Base-by-base conservation (phyloP, 2,329 filamentous ascomycete genomes). In the Fusarium sp. region DNA sequence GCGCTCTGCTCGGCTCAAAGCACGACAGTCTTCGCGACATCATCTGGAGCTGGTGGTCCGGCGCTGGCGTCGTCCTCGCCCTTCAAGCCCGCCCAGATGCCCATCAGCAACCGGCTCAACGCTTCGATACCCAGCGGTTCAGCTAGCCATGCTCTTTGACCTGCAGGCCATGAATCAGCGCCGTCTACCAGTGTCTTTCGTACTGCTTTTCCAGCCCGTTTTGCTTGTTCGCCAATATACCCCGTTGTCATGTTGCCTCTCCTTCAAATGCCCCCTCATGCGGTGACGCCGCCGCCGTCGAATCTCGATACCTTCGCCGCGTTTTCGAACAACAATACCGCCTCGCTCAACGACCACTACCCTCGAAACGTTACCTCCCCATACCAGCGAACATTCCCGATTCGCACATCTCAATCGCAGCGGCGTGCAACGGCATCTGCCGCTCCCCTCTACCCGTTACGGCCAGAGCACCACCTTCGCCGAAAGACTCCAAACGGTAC, bases 401-500 rank as follows among this genome's bases (percentile, higher is more conserved):
- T 82, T 37, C 79, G 81, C 65, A 80, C 78, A n/a, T 80, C 79
- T 24, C 81, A 80, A 66, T 65, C 78, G 24, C 75, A 77, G 20
- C 71, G 76, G 39, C 76, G 70, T 41, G 65, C 67, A 59, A 56
- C 74, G 39, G 50, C 63, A 45, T 69, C 70, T 56, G 58, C 70
- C 35, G 65, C 60, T 54, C 63, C 67, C 57, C 54, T 71, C 69
- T 77, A 80, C 74, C 67, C 78, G 43, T 69, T 77, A 69, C 82
- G 83, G 65, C 81, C 83, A 64, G 95, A 98, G 82, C 92, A 97
- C 82, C 93, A 94, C 77, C 87, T 98, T 66, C 91, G 96, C 75
- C 91, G 96, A 75, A 98, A 98, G 83, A 98, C 96, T 10, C 97
- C 96, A 6, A 96, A 92, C 79, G 97, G 96, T n/a, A 98, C 95